These are phyloP conservation scores for Protomyces arabidopsidicola DNA, from an alignment of 1,139 yeast genomes.

Conservation along the genomic window DNA sequence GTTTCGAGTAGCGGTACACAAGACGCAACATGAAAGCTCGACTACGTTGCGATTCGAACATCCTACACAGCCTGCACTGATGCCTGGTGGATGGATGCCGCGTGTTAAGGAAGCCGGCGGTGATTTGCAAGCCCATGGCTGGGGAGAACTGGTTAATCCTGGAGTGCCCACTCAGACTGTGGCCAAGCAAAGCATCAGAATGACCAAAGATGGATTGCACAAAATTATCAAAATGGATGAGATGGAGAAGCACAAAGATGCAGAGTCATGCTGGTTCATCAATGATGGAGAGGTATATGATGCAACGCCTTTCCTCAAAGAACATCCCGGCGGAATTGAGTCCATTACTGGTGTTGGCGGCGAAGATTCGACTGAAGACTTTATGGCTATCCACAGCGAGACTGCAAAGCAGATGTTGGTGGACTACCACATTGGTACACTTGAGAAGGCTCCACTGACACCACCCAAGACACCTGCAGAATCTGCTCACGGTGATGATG, in stretches of 20 bases:
- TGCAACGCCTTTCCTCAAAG: conserved; percentile 70
- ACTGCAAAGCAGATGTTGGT: conserved; percentile 34
- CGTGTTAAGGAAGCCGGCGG: conserved; percentile 41
- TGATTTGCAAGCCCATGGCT: conserved; percentile 37
- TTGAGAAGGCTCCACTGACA: conserved; percentile 23
- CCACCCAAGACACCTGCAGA: conserved; percentile 20
- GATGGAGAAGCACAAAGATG: conserved; percentile 43
- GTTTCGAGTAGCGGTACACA: conserved; percentile 40
- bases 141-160: conserved; percentile 38
- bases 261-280: conserved; percentile 52
- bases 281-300: conserved; percentile 56
- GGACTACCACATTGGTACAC: conserved; percentile 33
- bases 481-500: conserved; percentile 5
- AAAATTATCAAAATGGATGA: conserved; percentile 44
- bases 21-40: not conserved
- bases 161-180: not conserved
- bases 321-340: conserved; percentile 66
- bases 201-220: conserved; percentile 32
- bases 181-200: conserved; percentile 28
- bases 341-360: conserved; percentile 57
- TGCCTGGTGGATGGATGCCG: conserved; percentile 42
- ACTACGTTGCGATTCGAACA: conserved; percentile 38
- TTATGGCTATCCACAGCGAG: conserved; percentile 42
- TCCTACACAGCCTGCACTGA: conserved; percentile 37
- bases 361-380: conserved; percentile 55